Evolutionary conservation across 176 grass and related monocot species (phyloP), one percentile per base, ranked within the genome.

Genomic region (Aegilops longissima): DNA sequence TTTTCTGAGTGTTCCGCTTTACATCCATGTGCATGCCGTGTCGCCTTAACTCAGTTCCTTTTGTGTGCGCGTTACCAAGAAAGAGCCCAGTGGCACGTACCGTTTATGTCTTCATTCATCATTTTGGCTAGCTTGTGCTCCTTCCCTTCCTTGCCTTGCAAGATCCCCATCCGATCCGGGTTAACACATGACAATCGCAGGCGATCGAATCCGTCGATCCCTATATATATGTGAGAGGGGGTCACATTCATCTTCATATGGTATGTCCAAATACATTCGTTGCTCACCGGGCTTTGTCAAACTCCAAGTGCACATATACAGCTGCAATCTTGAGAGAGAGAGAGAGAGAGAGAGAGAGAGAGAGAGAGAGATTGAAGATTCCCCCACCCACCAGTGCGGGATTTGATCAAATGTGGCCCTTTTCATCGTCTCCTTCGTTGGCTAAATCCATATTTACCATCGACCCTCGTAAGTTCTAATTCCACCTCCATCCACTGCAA

Each of bases 371-470:
- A 44, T 45, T 45, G 44, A 47, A 47, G 44, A 47, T 47, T 13
- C 51, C 54, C 54, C 18, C 7, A 0, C 51, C 51, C 18, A 8
- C 7, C 17, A 9, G 54, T 21, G 54, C 54, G 39, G 5, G 17
- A 81, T 56, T 79, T 0, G 17, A 65, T 83, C 0, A 18, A 73
- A 87, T 74, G 88, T 54, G 51, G 66, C 54, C 56, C 12, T 44
- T 84, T 0, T 27, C 80, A 0, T 49, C 77, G 8, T 33, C 77
- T 8, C 18, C 89, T 80, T 80, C 85, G 18, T 16, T 78, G 5
- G 34, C 73, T 24, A 69, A 20, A 68, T 87, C 89, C 59, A 69
- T 91, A 67, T 87, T 76, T 21, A 36, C 35, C 47, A 20, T 87
- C 2, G 85, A 6, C 83, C 80, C 85, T 18, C 35, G 89, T 91